Evolutionary conservation across 495 filamentous ascomycete genomes (phyloP).

Genomic region (Penicillium fimorum): DNA sequence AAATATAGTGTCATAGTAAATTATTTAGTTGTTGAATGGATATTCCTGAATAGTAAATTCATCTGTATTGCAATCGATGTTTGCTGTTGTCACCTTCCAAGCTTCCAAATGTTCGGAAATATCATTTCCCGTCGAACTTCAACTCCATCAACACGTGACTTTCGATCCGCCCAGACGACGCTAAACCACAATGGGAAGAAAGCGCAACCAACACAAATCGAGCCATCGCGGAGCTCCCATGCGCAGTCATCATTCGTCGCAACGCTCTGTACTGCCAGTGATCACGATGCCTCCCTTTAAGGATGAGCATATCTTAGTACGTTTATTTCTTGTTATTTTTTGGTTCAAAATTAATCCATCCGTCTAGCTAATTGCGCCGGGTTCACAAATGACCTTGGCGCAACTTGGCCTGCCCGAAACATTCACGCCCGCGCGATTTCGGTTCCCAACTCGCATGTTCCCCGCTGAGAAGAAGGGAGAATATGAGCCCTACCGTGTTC

Average conservation of each 20-base stretch:
- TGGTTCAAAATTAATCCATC: constrained; percentile 4
- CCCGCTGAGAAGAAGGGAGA: constrained; percentile 72
- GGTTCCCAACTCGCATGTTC: constrained; percentile 92
- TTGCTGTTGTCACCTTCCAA: neutral
- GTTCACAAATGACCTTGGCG: constrained; percentile 88
- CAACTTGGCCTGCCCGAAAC: constrained; percentile 90
- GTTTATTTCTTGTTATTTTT: constrained; percentile 13
- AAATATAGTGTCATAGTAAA: neutral
- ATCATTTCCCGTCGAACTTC: neutral
- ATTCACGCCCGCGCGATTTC: constrained; percentile 78
- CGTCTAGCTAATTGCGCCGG: constrained; percentile 81
- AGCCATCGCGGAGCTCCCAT: constrained; percentile 23
- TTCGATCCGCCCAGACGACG: neutral
- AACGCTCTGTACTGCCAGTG: constrained; percentile 2
- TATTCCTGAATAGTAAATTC: neutral
- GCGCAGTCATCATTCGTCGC: constrained; percentile 13
- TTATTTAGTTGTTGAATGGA: neutral
- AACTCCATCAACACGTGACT: constrained; percentile 12
- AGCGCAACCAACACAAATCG: constrained; percentile 16
- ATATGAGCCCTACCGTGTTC: constrained; percentile 81
- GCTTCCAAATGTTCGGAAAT: neutral
- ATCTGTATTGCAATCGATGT: neutral
- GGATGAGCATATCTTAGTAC: constrained; percentile 73
- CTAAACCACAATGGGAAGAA: constrained; percentile 23
- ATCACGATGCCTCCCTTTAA: constrained; percentile 67